phyloP scores from a whole-genome alignment of 345 rosid species.

The Salix brachista region DNA sequence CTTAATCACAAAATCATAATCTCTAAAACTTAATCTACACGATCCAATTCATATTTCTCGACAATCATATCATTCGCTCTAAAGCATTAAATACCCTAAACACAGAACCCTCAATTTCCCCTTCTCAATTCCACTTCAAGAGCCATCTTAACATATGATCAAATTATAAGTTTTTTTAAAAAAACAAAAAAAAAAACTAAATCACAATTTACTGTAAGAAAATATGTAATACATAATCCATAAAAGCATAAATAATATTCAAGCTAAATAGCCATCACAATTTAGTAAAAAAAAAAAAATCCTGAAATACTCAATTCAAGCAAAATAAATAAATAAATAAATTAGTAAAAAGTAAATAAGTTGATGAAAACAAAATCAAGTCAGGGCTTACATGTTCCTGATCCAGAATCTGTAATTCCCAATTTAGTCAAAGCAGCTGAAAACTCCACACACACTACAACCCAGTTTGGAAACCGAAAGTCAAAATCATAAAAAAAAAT shows the following conservation, averaged over 20 bases:
- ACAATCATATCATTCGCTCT: not conserved
- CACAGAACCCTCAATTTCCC: not conserved
- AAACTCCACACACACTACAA: conserved; percentile 4
- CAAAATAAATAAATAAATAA: no score
- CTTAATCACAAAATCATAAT: not conserved
- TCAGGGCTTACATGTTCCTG: conserved; percentile 15
- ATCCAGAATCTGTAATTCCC: conserved; percentile 16
- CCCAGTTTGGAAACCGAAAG: not conserved
- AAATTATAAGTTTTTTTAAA: not conserved
- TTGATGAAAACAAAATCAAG: not conserved
- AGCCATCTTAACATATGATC: not conserved
- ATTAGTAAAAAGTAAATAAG: not conserved
- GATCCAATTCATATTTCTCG: not conserved
- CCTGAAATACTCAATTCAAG: not conserved
- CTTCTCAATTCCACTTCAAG: not conserved
- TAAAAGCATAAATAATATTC: not conserved
- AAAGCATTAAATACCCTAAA: not conserved
- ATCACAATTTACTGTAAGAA: not conserved
- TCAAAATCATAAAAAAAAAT: not conserved
- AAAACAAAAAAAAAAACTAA: not conserved
- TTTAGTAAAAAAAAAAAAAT: not conserved
- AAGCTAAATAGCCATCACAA: not conserved
- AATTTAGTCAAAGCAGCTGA: conserved; percentile 15
- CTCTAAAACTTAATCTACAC: not conserved
- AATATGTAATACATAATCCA: not conserved